A percentile compares a stretch with the other conserved stretches of the same genome.
phyloP scores from a whole-genome alignment of 345 rosid species.

The Aquilaria sinensis region DNA sequence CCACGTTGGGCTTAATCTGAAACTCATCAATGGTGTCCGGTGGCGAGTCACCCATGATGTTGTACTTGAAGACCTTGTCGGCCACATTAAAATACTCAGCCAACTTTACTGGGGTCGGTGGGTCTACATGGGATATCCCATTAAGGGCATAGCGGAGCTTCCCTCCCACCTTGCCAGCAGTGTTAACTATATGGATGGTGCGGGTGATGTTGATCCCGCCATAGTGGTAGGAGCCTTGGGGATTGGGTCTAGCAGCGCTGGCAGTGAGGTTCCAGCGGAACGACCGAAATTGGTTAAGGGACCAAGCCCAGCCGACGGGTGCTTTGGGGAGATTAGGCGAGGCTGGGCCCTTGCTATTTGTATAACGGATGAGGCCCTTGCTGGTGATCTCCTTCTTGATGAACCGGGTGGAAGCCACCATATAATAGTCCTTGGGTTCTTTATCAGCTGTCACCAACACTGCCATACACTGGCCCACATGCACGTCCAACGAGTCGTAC shows the following conservation, averaged over 20 bases:
- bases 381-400: conserved; percentile 24
- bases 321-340: conserved; percentile 34
- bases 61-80: conserved; percentile 47
- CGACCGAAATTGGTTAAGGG: conserved; percentile 60
- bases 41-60: conserved; percentile 35
- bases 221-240: conserved; percentile 75
- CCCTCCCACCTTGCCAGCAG: conserved; percentile 32
- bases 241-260: conserved; percentile 70
- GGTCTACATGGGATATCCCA: conserved; percentile 46
- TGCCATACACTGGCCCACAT: conserved; percentile 50
- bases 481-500: conserved; percentile 58
- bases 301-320: conserved; percentile 66
- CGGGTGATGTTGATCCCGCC: conserved; percentile 56
- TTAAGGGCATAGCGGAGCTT: conserved; percentile 53
- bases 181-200: conserved; percentile 52
- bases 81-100: conserved; percentile 47
- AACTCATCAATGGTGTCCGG: conserved; percentile 19
- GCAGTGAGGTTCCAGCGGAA: conserved; percentile 71
- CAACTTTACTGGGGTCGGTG: conserved; percentile 46
- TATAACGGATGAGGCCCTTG: conserved; percentile 44
- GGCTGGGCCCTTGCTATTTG: conserved; percentile 30
- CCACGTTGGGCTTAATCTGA: conserved; percentile 34
- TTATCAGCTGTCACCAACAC: conserved; percentile 48
- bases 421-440: conserved; percentile 47
- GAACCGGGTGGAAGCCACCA: conserved; percentile 57